These are phyloP conservation scores for Aurantiochytrium sp. DNA, from an alignment of 108 stramenopile species.

Conservation along the genomic window DNA sequence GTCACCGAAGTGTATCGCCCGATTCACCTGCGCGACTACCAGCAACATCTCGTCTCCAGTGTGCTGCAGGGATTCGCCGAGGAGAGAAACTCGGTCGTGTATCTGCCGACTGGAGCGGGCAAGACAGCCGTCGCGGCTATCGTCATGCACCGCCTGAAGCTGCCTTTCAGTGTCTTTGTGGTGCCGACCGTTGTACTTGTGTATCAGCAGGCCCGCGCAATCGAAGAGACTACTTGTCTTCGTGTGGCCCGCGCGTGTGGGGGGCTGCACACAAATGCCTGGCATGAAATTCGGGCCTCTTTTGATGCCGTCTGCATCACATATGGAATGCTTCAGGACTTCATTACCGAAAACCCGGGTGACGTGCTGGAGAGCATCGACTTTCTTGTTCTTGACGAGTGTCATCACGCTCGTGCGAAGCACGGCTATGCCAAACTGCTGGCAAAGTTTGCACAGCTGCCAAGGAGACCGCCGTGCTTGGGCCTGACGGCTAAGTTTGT, in stretches of 20 bases:
- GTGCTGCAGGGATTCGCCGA: neutral
- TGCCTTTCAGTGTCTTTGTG: neutral
- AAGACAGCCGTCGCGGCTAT: neutral
- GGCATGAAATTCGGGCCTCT: neutral
- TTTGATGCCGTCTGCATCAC: neutral
- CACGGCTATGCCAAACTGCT: neutral
- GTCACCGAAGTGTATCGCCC: neutral
- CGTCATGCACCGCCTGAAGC: neutral
- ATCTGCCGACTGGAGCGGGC: neutral
- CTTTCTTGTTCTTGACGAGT: neutral
- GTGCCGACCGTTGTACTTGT: neutral
- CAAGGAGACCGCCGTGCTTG: neutral
- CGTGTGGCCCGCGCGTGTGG: neutral
- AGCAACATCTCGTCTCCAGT: neutral
- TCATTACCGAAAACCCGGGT: neutral
- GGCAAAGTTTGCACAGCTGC: neutral
- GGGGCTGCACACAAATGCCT: neutral
- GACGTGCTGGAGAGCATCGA: neutral
- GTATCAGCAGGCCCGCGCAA: neutral
- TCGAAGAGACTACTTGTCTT: neutral
- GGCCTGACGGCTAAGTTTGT: neutral
- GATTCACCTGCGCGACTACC: neutral
- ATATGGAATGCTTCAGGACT: neutral
- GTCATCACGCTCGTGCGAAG: neutral
- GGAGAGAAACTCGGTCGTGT: neutral